Conservation (phyloP, 2,329 filamentous ascomycete species). For the Colletotrichum sojae region DNA sequence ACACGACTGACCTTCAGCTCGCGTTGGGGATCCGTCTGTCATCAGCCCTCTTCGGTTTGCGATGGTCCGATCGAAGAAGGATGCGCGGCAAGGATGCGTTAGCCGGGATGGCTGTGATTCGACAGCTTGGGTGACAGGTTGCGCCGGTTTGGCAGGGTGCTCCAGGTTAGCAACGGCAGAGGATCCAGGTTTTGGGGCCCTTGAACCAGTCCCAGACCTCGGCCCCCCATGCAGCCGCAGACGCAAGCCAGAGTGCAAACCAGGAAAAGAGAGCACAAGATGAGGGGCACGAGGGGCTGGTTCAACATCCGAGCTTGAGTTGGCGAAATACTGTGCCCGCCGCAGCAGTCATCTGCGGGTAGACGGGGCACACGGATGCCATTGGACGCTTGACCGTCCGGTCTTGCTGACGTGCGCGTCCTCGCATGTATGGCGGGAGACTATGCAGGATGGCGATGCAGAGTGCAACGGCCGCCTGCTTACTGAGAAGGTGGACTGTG, state of each 20-base stretch:
- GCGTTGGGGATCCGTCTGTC: conserved; percentile 11
- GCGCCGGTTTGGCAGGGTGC: conserved; percentile 19
- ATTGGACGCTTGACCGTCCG: conserved; percentile 6
- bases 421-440: background rate
- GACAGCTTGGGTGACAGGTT: conserved; percentile 27
- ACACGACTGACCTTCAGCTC: background rate
- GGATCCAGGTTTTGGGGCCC: conserved; percentile 26
- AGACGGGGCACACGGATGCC: conserved; percentile 3
- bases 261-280: background rate
- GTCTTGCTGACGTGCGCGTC: conserved; percentile 2
- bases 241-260: conserved; percentile 9
- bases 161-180: conserved; percentile 7
- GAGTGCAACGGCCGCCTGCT: conserved; percentile 11
- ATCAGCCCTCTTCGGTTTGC: conserved; percentile 20
- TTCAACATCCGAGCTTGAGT: conserved; percentile 3
- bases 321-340: background rate
- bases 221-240: conserved; percentile 25
- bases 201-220: conserved; percentile 13
- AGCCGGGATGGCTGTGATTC: conserved; percentile 32
- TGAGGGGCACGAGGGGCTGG: conserved; percentile 12
- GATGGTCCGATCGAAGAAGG: conserved; percentile 34
- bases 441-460: conserved; percentile 6
- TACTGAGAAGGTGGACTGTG: conserved; percentile 8
- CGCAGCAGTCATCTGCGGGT: background rate
- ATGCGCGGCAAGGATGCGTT: conserved; percentile 35